phyloP scores from a whole-genome alignment of 495 filamentous ascomycete genomes.

The Venustampulla echinocandica region DNA sequence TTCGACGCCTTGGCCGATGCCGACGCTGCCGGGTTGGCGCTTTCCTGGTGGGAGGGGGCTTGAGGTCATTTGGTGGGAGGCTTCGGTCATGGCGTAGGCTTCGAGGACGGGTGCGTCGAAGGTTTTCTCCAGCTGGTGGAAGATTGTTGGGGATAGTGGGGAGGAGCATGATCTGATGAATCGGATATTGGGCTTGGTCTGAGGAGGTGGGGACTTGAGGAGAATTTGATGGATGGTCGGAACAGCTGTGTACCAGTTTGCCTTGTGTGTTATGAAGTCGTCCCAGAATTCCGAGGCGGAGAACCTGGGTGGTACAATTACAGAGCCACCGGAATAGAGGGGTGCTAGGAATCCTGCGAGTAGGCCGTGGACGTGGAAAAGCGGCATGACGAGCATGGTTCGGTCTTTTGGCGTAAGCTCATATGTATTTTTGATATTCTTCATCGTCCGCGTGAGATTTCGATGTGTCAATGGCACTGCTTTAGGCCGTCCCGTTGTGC shows the following conservation, averaged over 20 bases:
- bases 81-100: conserved; percentile 89
- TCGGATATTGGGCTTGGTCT: conserved; percentile 59
- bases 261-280: conserved; percentile 58
- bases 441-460: conserved; percentile 69
- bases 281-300: conserved; percentile 78
- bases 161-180: conserved; percentile 85
- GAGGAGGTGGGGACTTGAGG: conserved; percentile 57
- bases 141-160: conserved; percentile 66
- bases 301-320: conserved; percentile 65
- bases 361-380: conserved; percentile 84
- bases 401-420: conserved; percentile 56
- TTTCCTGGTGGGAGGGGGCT: conserved; percentile 69
- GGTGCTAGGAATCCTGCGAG: conserved; percentile 72
- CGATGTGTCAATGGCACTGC: conserved; percentile 72
- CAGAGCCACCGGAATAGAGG: conserved; percentile 60
- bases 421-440: conserved; percentile 73
- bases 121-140: conserved; percentile 61
- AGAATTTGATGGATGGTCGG: conserved; percentile 87
- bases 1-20: conserved; percentile 72
- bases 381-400: conserved; percentile 82
- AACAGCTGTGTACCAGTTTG: conserved; percentile 84
- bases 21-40: conserved; percentile 70
- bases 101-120: conserved; percentile 75
- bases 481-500: conserved; percentile 77
- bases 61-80: conserved; percentile 81